Conservation (phyloP, 2,329 filamentous ascomycete genomes). For the Clathrospora elynae region DNA sequence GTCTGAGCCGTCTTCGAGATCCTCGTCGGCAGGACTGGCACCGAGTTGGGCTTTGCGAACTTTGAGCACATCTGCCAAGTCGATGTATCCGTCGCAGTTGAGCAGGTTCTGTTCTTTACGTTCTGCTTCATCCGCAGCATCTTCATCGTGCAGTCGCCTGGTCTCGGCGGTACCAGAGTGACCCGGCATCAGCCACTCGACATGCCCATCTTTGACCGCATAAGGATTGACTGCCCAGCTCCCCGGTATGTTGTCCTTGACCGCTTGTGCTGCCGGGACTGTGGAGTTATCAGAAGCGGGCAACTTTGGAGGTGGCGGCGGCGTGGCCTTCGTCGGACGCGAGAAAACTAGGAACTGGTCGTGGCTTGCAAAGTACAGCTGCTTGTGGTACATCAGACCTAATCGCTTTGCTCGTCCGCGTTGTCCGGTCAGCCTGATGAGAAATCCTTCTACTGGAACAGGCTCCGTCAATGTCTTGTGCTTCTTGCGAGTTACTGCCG, state of each 20-base stretch:
- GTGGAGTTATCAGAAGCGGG: conserved; percentile 50
- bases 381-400: conserved; percentile 67
- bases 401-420: conserved; percentile 63
- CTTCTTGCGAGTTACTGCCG: conserved; percentile 48
- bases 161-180: conserved; percentile 50
- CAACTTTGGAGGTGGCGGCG: conserved; percentile 64
- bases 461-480: conserved; percentile 60
- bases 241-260: conserved; percentile 62
- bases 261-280: conserved; percentile 60
- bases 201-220: conserved; percentile 57
- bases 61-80: conserved; percentile 62
- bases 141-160: conserved; percentile 59
- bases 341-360: conserved; percentile 68
- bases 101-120: conserved; percentile 64
- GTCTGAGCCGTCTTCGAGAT: conserved; percentile 58
- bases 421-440: conserved; percentile 68
- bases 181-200: conserved; percentile 61
- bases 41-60: conserved; percentile 62
- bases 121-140: conserved; percentile 63
- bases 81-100: conserved; percentile 67
- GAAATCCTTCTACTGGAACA: conserved; percentile 67
- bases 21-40: conserved; percentile 58
- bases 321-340: conserved; percentile 61
- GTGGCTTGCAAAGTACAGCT: conserved; percentile 68
- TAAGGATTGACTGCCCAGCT: conserved; percentile 68